Conservation (phyloP, 176 grass and related monocot genomes). For the Oryza officinalis region DNA sequence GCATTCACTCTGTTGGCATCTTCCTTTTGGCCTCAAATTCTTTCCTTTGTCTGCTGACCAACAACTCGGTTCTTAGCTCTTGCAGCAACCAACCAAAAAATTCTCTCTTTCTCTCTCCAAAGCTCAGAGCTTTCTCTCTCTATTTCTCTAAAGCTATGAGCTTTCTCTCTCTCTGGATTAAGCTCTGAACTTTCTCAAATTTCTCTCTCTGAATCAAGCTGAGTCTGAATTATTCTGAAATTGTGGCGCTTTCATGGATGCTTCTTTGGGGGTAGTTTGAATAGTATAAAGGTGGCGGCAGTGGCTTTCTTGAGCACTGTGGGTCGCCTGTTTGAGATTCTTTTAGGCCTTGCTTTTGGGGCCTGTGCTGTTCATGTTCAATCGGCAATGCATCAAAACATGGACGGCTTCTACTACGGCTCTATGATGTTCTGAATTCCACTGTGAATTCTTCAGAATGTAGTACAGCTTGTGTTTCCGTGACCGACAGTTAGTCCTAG, state of each 20-base stretch:
- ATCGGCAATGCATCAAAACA: background rate
- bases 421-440: background rate
- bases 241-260: background rate
- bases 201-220: background rate
- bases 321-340: conserved; percentile 33
- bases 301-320: conserved; percentile 15
- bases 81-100: conserved; percentile 13
- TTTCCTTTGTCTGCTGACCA: conserved; percentile 13
- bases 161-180: conserved; percentile 16
- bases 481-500: background rate
- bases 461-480: background rate
- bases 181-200: background rate
- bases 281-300: conserved; percentile 23
- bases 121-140: background rate
- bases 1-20: background rate
- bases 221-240: background rate
- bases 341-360: background rate
- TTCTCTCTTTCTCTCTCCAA: background rate
- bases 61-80: conserved; percentile 7
- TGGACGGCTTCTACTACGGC: background rate
- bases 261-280: conserved; percentile 15
- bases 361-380: background rate
- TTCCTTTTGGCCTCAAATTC: conserved; percentile 17
- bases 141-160: background rate
- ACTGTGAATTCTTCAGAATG: background rate